Evolutionary conservation across 2,329 filamentous ascomycete genomes (phyloP), one percentile per base, ranked within the genome.

Genomic region (Periconia sp.): DNA sequence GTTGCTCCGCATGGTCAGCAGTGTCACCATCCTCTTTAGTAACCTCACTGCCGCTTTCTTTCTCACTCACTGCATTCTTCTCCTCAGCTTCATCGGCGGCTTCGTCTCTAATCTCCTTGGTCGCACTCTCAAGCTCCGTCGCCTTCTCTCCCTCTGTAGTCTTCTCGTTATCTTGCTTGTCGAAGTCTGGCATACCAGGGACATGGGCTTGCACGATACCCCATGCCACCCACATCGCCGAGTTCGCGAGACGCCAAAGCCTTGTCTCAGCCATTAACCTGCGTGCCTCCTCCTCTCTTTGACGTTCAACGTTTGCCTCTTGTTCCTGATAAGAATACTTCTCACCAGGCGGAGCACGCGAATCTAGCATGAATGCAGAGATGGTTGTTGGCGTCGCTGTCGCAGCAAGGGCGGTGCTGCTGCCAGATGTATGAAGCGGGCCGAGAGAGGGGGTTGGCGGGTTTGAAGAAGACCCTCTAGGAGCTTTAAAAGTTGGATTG

Each of bases 201-300:
- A 95, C 79, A 66, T 94, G 92, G 34, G 94, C 92, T 72, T 99
- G 94, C 37, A 99, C 88, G 49, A 97, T 89, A 17, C 94, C 94
- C 94, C 94, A 99, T 1, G 91, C 89, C 17, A 95, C 83, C 94
- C 94, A 99, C 72, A 88, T 84, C 2, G 89, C 90, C 24, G 87
- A 91, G 71, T 94, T 95, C 26, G 90, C 89, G 0, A 89, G 77
- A 3, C 94, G 84, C 94, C 94, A 99, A 32, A 95, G 76, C 12
- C 84, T 78, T 2, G 89, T 85, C 72, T 97, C 91, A 28, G 86
- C 82, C 62, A 94, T 75, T 19, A 99, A 76, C 37, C 83, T 80
- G 35, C 82, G 76, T 5, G 95, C 79, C 57, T 87, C 83, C 25
- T 76, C 71, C 39, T 96, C 89, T 4, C 81, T 76, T 16, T 82